A percentile compares a stretch with the other conserved stretches of the same genome.
phyloP scores from a whole-genome alignment of 2,329 filamentous ascomycete species.

The Gnomoniopsis sp. region DNA sequence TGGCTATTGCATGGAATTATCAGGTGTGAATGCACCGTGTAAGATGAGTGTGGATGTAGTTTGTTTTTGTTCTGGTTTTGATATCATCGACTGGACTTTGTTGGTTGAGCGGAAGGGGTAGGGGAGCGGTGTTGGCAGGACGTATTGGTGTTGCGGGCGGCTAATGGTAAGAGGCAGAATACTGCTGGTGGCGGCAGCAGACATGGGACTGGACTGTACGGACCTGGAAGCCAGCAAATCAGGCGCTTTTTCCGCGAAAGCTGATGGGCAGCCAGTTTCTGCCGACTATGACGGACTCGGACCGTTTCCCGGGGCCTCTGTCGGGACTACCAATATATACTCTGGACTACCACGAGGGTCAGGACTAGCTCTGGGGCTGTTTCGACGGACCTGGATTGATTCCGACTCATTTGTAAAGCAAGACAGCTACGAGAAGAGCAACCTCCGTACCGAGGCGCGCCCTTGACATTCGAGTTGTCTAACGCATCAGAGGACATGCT shows the following conservation, averaged over 20 bases:
- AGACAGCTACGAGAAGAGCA: slow-evolving; percentile 7
- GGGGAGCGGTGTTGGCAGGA: not conserved
- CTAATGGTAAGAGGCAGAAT: not conserved
- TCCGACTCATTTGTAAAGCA: not conserved
- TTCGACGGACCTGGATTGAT: slow-evolving; percentile 1
- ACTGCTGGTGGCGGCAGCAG: slow-evolving; percentile 1
- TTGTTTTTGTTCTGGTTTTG: slow-evolving; percentile 1
- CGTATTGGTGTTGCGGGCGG: not conserved
- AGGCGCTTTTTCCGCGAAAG: slow-evolving; percentile 17
- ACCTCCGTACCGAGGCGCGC: not conserved
- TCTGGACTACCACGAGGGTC: slow-evolving; percentile 10
- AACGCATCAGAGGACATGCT: slow-evolving; percentile 11
- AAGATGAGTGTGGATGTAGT: slow-evolving; percentile 17
- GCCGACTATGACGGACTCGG: not conserved
- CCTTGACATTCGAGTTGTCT: slow-evolving; percentile 8
- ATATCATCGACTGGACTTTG: slow-evolving; percentile 4
- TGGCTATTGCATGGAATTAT: slow-evolving; percentile 15
- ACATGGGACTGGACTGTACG: slow-evolving; percentile 5
- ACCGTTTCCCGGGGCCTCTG: slow-evolving; percentile 4
- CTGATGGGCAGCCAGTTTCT: slow-evolving; percentile 12
- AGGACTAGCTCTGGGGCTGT: slow-evolving; percentile 1
- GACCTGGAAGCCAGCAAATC: not conserved
- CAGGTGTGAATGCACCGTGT: slow-evolving; percentile 14
- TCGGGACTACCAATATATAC: slow-evolving; percentile 1
- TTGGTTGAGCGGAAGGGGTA: not conserved